phyloP scores from a whole-genome alignment of 129 eudicot genomes.

The Logfia minima region DNA sequence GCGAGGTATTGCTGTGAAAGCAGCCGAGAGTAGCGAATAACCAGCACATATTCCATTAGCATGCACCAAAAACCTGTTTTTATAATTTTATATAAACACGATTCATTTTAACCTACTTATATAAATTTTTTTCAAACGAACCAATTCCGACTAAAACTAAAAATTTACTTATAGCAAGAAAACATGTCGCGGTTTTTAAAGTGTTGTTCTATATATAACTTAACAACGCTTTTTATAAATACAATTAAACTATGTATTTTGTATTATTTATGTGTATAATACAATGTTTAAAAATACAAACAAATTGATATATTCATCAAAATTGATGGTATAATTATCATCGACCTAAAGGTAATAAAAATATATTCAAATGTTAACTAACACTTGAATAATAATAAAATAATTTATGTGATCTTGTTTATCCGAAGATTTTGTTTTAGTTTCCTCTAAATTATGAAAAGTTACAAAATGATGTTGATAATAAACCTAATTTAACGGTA shows the following conservation, averaged over 20 bases:
- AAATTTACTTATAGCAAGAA: background rate
- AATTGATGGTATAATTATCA: too few species aligned
- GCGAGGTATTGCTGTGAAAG: slow-evolving; percentile 74
- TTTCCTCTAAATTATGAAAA: background rate
- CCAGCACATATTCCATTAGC: slow-evolving; percentile 96
- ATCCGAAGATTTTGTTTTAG: too few species aligned
- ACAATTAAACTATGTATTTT: too few species aligned
- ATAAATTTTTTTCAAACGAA: background rate
- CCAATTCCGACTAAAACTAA: background rate
- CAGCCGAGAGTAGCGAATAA: slow-evolving; percentile 82
- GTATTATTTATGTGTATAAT: too few species aligned
- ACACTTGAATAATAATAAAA: too few species aligned
- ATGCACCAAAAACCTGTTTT: slow-evolving; percentile 73
- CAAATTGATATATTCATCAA: too few species aligned
- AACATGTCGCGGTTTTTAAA: background rate
- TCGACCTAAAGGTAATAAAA: too few species aligned
- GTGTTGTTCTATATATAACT: too few species aligned
- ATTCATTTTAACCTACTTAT: background rate
- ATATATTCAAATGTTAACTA: too few species aligned
- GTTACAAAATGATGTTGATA: background rate
- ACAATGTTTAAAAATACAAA: too few species aligned
- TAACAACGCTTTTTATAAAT: too few species aligned
- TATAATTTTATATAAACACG: background rate
- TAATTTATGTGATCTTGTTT: too few species aligned
- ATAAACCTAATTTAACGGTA: background rate